A percentile compares a stretch with the other conserved stretches of the same genome.
phyloP scores from a whole-genome alignment of 441 rosid genomes.

The Mallotus repandus region DNA sequence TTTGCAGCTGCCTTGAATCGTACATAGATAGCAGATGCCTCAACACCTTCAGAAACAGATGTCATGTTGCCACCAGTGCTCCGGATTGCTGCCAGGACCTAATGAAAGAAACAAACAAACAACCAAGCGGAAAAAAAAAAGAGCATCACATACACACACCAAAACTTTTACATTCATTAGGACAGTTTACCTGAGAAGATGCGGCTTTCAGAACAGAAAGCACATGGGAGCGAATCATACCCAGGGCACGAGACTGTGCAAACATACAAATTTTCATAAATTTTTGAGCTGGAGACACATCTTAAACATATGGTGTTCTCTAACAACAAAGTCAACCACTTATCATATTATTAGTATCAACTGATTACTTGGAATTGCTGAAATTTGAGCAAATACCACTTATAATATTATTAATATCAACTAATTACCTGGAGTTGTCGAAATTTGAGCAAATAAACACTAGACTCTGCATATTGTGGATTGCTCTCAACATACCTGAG shows the following conservation, averaged over 20 bases:
- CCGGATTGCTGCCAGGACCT: constrained; percentile 88
- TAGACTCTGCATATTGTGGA: constrained; percentile 94
- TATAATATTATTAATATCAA: constrained; percentile 9
- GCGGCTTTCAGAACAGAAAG: constrained; percentile 84
- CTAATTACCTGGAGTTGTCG: constrained; percentile 87
- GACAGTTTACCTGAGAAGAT: constrained; percentile 73
- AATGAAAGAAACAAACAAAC: constrained; percentile 25
- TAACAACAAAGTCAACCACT: constrained; percentile 9
- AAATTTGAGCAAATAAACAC: constrained; percentile 91
- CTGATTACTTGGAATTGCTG: constrained; percentile 86
- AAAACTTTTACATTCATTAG: constrained; percentile 18
- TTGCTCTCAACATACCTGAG: constrained; percentile 83
- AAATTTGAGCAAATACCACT: constrained; percentile 76
- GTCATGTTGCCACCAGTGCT: constrained; percentile 64
- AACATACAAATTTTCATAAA: constrained; percentile 19
- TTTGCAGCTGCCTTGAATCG: constrained; percentile 96
- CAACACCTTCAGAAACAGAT: constrained; percentile 90
- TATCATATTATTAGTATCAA: constrained; percentile 8
- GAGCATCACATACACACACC: not conserved
- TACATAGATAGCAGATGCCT: constrained; percentile 91
- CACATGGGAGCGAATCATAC: constrained; percentile 87
- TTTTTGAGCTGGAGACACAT: constrained; percentile 4
- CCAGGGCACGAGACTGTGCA: constrained; percentile 90
- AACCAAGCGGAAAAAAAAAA: constrained; percentile 16
- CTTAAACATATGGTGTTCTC: not conserved